These are phyloP conservation scores for Agaricales sp. DNA, from an alignment of 1,284 basidiomycete species.

Conservation along the genomic window DNA sequence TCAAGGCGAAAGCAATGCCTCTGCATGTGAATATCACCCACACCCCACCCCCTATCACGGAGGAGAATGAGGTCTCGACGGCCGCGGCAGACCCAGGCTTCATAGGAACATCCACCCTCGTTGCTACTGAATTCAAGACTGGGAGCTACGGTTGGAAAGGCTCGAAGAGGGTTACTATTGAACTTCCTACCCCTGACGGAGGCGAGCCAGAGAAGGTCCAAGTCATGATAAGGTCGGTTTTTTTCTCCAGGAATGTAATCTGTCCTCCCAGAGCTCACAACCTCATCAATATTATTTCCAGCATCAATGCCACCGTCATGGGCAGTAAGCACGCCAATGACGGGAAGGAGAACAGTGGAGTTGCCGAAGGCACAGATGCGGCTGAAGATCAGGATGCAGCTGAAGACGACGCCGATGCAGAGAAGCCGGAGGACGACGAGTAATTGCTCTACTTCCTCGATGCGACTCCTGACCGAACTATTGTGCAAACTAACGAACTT, in stretches of 20 bases:
- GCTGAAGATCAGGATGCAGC: slow-evolving; percentile 12
- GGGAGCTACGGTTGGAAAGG: slow-evolving; percentile 80
- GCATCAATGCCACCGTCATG: slow-evolving; percentile 69
- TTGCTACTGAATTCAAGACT: slow-evolving; percentile 52
- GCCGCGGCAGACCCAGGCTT: slow-evolving; percentile 45
- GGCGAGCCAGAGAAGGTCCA: slow-evolving; percentile 56
- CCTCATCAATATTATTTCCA: slow-evolving; percentile 14
- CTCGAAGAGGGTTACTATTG: slow-evolving; percentile 53
- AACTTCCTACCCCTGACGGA: slow-evolving; percentile 41
- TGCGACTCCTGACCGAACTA: too few relatives aligned
- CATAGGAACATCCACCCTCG: slow-evolving; percentile 45
- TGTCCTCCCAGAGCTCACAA: too few relatives aligned
- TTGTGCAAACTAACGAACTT: too few relatives aligned
- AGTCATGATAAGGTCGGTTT: slow-evolving; percentile 63
- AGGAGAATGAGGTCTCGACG: slow-evolving; percentile 25
- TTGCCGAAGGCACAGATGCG: slow-evolving; percentile 15
- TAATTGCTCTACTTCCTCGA: too few relatives aligned
- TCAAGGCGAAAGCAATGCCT: slow-evolving; percentile 56
- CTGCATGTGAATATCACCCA: slow-evolving; percentile 61
- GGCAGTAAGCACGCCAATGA: slow-evolving; percentile 57
- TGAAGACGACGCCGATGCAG: neutral
- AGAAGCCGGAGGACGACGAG: neutral
- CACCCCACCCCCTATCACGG: slow-evolving; percentile 40
- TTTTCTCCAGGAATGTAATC: slow-evolving; percentile 4
- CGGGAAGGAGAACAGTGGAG: slow-evolving; percentile 22